These are phyloP conservation scores for Beauveria sp. DNA, from an alignment of 2,329 filamentous ascomycete genomes.

Conservation along the genomic window DNA sequence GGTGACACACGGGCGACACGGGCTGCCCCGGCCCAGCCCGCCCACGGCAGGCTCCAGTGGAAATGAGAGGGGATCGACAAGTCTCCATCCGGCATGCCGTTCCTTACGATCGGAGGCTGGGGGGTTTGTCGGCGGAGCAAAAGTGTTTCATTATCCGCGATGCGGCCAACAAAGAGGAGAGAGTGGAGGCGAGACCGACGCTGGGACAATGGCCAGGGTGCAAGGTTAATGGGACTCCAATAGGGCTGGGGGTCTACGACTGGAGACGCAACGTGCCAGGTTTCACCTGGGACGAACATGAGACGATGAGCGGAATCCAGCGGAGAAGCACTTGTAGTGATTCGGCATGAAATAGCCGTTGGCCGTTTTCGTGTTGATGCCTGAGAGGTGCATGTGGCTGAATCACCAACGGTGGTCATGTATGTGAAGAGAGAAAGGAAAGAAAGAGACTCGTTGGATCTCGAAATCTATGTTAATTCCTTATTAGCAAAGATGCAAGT, in stretches of 20 bases:
- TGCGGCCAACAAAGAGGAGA: not conserved
- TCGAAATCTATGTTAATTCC: no score
- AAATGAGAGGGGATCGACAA: slow-evolving; percentile 12
- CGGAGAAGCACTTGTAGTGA: not conserved
- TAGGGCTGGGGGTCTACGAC: not conserved
- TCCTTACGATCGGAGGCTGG: not conserved
- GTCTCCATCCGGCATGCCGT: not conserved
- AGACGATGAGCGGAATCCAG: not conserved
- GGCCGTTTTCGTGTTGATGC: not conserved
- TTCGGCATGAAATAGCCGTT: not conserved
- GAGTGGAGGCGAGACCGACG: not conserved
- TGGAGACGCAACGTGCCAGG: slow-evolving; percentile 4
- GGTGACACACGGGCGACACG: not conserved
- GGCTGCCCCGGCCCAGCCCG: not conserved
- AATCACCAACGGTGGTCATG: not conserved
- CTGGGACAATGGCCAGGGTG: not conserved
- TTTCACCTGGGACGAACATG: slow-evolving; percentile 3
- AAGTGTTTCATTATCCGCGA: not conserved
- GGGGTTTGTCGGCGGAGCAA: not conserved
- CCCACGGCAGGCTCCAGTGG: not conserved
- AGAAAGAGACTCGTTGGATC: not conserved
- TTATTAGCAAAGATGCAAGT: no score
- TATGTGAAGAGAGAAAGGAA: not conserved
- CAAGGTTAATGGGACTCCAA: not conserved
- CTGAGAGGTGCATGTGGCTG: not conserved